Base-by-base conservation (phyloP, 2,329 filamentous ascomycete species). In the Neonectria hederae region DNA sequence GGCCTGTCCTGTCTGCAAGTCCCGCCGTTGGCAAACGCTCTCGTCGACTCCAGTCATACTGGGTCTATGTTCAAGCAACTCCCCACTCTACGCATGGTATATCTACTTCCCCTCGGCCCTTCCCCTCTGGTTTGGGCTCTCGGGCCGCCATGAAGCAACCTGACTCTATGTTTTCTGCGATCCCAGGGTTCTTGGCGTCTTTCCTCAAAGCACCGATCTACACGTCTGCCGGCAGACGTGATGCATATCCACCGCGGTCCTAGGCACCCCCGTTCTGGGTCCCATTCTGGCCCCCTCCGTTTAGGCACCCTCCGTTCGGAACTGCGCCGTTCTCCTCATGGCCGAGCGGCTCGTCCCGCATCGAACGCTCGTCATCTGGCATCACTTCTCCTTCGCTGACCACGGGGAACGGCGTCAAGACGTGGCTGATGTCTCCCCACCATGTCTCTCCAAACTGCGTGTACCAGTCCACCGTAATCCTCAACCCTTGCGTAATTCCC, bases 351-450 rank as follows among this genome's bases (percentile, higher is more conserved):
- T 79, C 76, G 54, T 79, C 78, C 54, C 73, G 73, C 64, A 75
- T 72, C 30, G 74, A 68, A 62, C 76, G 76, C 19, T 74, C 77
- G 42, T 79, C 72, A 68, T 88, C 86, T 1, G 84, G 84, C 60
- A 87, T 76, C 46, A 90, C 83, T 67, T 87, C 83, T 28, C 84
- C 80, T 45, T 85, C 84, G 59, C 82, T 81, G 17, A 90, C 87
- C 13, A 87, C 83, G 1, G 89, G 90, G 79, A 90, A 92, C 4
- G 90, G 88, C 38, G 87, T 90, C 58, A 92, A 82, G 19, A 91
- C 89, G 74, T 89, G 87, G 73, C 83, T 86, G 70, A 92, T 90
- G 69, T 91, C 87, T 52, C 90, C 90, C 90, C 90, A 92, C 90
- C 90, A 92, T 40, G 83, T 75, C 80, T 90, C 87, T 5, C 89